Conservation (phyloP, 2,329 filamentous ascomycete genomes). For the Neophaeococcomyces mojaviensis region DNA sequence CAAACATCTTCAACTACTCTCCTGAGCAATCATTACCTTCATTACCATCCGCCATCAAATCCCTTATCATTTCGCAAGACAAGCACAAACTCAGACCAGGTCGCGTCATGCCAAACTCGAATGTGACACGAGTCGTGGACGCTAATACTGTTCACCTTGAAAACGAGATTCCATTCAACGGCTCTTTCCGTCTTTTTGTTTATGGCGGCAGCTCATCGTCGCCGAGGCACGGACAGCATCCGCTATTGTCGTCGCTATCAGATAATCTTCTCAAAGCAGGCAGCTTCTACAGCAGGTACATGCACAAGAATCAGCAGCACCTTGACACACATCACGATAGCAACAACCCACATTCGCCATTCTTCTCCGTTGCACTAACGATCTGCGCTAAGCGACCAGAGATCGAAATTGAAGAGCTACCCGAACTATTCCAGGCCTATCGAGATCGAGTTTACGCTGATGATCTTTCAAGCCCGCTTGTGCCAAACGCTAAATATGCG, state of each 20-base stretch:
- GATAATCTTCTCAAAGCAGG: constrained; percentile 54
- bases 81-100: constrained; percentile 63
- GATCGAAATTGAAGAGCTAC: constrained; percentile 70
- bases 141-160: constrained; percentile 86
- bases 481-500: constrained; percentile 61
- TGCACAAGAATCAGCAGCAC: constrained; percentile 54
- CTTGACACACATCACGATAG: constrained; percentile 67
- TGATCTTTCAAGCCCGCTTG: constrained; percentile 65
- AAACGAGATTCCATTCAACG: constrained; percentile 82
- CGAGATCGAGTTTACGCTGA: constrained; percentile 79
- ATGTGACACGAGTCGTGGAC: constrained; percentile 79
- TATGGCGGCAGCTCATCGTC: constrained; percentile 65
- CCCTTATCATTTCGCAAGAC: constrained; percentile 30
- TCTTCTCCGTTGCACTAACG: constrained; percentile 72
- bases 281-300: constrained; percentile 63
- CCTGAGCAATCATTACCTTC: constrained; percentile 63
- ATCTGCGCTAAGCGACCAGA: constrained; percentile 60
- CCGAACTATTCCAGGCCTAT: constrained; percentile 64
- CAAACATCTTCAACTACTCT: constrained; percentile 81
- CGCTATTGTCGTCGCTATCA: constrained; percentile 64
- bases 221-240: constrained; percentile 37
- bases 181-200: constrained; percentile 76
- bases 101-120: constrained; percentile 66
- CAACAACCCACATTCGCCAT: constrained; percentile 75
- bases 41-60: constrained; percentile 52